A percentile compares a stretch with the other conserved stretches of the same genome.
phyloP scores from a whole-genome alignment of 2,329 filamentous ascomycete species.

The Sclerotiophoma versabilis region DNA sequence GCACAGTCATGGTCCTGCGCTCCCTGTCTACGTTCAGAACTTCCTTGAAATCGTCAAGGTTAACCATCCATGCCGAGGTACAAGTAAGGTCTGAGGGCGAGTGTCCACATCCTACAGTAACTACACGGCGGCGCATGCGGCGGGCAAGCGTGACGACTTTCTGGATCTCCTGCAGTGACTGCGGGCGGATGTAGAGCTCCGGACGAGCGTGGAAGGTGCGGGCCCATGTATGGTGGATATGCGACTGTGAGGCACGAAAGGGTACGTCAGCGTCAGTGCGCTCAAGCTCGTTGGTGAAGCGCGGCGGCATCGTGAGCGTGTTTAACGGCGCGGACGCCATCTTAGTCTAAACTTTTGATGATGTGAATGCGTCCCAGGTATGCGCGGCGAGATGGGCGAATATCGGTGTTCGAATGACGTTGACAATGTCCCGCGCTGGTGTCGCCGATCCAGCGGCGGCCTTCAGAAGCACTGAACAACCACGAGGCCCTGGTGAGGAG shows the following conservation, averaged over 20 bases:
- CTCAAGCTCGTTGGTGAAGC: conserved; percentile 62
- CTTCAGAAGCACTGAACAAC: neutral
- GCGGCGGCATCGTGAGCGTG: conserved; percentile 44
- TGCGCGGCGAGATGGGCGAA: neutral
- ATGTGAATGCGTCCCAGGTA: neutral
- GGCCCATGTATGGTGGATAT: conserved; percentile 93
- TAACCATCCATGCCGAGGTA: conserved; percentile 92
- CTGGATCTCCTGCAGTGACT: conserved; percentile 80
- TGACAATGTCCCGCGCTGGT: conserved; percentile 15
- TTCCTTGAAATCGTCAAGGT: conserved; percentile 81
- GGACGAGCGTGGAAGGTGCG: conserved; percentile 88
- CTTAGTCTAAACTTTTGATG: conserved; percentile 1
- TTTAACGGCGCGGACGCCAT: conserved; percentile 29
- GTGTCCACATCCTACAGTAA: conserved; percentile 88
- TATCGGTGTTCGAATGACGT: conserved; percentile 15
- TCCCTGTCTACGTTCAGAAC: conserved; percentile 74
- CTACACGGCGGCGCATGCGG: conserved; percentile 79
- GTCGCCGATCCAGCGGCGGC: conserved; percentile 13
- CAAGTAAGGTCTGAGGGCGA: conserved; percentile 92
- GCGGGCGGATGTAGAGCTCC: conserved; percentile 88
- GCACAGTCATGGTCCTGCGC: conserved; percentile 73
- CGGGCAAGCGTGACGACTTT: conserved; percentile 83
- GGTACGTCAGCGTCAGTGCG: conserved; percentile 69
- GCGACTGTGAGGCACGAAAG: conserved; percentile 75
- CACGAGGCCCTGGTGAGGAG: neutral